phyloP scores from a whole-genome alignment of 2,329 filamentous ascomycete species.

The Pseudopyrenochaeta lycopersici region DNA sequence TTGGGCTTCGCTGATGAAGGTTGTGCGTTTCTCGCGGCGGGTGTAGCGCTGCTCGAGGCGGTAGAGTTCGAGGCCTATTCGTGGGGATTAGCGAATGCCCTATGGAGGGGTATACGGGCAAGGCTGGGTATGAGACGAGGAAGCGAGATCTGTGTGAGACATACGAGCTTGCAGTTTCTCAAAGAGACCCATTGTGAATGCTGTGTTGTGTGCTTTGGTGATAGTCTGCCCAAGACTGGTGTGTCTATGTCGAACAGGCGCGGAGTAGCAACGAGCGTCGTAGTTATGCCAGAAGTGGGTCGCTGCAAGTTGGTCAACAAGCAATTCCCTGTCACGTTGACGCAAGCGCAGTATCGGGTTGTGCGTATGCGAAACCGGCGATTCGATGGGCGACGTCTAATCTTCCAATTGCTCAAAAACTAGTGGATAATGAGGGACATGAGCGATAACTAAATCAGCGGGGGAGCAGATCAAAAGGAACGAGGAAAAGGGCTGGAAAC shows the following conservation, averaged over 20 bases:
- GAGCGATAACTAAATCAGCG: background rate
- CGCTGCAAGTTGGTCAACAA: constrained; percentile 14
- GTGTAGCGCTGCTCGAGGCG: constrained; percentile 96
- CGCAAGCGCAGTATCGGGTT: constrained; percentile 27
- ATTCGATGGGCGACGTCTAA: constrained; percentile 1
- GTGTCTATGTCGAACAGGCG: constrained; percentile 11
- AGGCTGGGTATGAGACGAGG: constrained; percentile 4
- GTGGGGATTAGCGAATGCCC: background rate
- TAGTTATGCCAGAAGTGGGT: constrained; percentile 25
- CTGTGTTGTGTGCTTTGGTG: constrained; percentile 3
- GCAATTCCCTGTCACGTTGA: constrained; percentile 32
- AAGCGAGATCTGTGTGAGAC: constrained; percentile 17
- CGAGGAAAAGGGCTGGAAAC: constrained; percentile 1
- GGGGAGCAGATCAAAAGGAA: background rate
- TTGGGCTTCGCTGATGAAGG: constrained; percentile 85
- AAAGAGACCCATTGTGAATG: constrained; percentile 48
- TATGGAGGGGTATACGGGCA: constrained; percentile 1
- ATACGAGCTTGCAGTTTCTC: constrained; percentile 53
- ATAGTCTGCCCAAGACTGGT: constrained; percentile 11
- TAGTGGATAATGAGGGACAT: background rate
- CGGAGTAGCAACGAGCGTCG: constrained; percentile 17
- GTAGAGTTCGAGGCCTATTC: constrained; percentile 82
- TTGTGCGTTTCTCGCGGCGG: constrained; percentile 86
- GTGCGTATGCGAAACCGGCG: constrained; percentile 1
- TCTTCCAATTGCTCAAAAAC: background rate